Evolutionary conservation across 768 basidiomycete species (phyloP), one percentile per base, ranked within the genome.

Genomic region (Pulveroboletus sp.): DNA sequence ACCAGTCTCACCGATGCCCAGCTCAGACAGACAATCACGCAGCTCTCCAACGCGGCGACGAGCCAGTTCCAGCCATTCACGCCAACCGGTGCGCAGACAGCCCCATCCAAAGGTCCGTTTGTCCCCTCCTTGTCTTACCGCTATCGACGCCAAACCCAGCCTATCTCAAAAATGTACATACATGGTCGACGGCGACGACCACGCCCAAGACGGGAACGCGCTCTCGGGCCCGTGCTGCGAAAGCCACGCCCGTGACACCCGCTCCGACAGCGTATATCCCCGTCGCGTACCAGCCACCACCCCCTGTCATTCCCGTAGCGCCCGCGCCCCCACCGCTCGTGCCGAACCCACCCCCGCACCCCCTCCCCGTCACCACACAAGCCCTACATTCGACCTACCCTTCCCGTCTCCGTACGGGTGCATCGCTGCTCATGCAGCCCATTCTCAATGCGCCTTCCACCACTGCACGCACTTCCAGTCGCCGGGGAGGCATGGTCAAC

Each of bases 381-480:
- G 94, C 87, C 0, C 70, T 83, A 13, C 76, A 81, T 47, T 86
- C 91, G 0, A 87, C 90, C 2, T 98, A 97, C 65, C 74, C 93
- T 0, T 88, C 94, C 6, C 80, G 95, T n/a, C 72, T 98, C 43
- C 84, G 89, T 21, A 94, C 95, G 0, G 97, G 97, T 14, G 78
- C 87, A 4, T 87, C 91, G 0, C 81, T 93, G 6, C 81, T 99
- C 56, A 78, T 98, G 69, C 97, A 99, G 61, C 97, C 97, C 17
- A 81, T 91, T 58, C 59, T 81, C 11, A 67, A 74, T 31, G 69
- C 64, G 1, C 32, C 72, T n/a, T 55, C 77, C 8, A 61, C 80
- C 1, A 56, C 74, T 8, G 66, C 64, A 8, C 73, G 80, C n/a
- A 64, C 75, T 1, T 68, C 78, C 2, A 77, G 75, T 34, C 76